These are phyloP conservation scores for Phytopythium mirpurense DNA, from an alignment of 352 stramenopile species.

Conservation along the genomic window DNA sequence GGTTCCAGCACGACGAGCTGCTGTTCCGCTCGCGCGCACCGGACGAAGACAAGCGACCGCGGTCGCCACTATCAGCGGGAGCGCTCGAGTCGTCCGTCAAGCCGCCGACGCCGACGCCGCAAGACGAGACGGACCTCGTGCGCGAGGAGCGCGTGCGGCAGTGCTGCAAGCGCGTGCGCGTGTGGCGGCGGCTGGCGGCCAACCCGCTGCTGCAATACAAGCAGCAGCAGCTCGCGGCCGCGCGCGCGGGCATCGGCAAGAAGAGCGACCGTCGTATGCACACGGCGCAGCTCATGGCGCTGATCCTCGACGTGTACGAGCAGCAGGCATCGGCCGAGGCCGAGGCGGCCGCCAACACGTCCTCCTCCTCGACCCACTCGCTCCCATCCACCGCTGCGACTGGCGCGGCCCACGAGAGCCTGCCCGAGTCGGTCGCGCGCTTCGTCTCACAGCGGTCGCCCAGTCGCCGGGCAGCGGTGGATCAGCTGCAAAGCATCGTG, in stretches of 20 bases:
- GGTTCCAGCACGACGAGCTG: constrained; percentile 35
- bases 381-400: neutral
- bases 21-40: constrained; percentile 32
- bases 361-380: neutral
- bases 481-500: constrained; percentile 58
- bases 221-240: constrained; percentile 25
- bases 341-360: constrained; percentile 18
- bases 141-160: constrained; percentile 49
- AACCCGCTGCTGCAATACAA: constrained; percentile 71
- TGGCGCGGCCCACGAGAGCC: constrained; percentile 29
- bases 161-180: constrained; percentile 71
- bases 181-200: constrained; percentile 52
- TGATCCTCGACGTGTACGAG: constrained; percentile 78
- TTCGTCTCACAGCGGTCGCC: constrained; percentile 43
- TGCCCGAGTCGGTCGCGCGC: constrained; percentile 65
- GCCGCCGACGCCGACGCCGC: neutral
- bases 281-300: constrained; percentile 50
- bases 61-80: neutral
- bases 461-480: constrained; percentile 37
- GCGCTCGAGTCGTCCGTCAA: neutral
- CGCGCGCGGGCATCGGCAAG: constrained; percentile 20
- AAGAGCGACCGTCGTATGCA: constrained; percentile 72
- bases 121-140: constrained; percentile 39
- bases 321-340: constrained; percentile 37
- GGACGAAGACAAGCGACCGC: neutral